Evolutionary conservation across 805 yeast species (phyloP), one percentile per base, ranked within the genome.

Genomic region (Yamadazyma scolyti): DNA sequence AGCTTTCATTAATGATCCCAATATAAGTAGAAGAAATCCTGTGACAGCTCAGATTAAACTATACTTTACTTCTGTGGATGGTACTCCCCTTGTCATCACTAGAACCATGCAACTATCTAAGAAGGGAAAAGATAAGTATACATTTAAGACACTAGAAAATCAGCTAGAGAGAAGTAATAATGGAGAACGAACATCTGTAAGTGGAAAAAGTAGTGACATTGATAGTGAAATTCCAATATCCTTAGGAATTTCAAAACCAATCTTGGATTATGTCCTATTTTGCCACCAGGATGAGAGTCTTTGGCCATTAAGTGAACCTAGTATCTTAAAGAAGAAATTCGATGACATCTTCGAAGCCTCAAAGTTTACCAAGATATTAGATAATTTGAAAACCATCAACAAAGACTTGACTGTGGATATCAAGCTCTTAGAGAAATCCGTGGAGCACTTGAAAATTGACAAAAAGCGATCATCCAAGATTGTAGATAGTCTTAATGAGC

Each of bases 341-440:
- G 98, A 93, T 55, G 98, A 93, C 56, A 90, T 93, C 6, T 93
- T 93, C 49, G 97, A 93, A 57, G 96, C 97, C 0, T 75, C 87
- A 44, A 88, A 86, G 54, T 94, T 84, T 49, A 87, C 96, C 1
- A 90, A 86, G 50, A 95, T 93, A 0, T 63, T 93, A 21, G 96
- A 89, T 36, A 76, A 75, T 32, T 66, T 93, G 47, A 89, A 88
- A 50, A 55, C 54, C 1, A 74, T 88, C 24, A 75, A 83, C 31
- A 90, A 89, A 47, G 94, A 86, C 25, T 75, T 86, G 73, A 63
- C 77, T 8, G 63, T 69, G 2, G 95, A 88, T 37, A 80, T 86
- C 21, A 83, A 80, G 47, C 55, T 90, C 7, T 65, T 88, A 27
- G 79, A 82, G 41, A 87, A 84, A 46, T 77, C 84, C 12, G 95